These are phyloP conservation scores for Ceratopteris richardii DNA, from an alignment of 75 land plant genomes.

Conservation along the genomic window DNA sequence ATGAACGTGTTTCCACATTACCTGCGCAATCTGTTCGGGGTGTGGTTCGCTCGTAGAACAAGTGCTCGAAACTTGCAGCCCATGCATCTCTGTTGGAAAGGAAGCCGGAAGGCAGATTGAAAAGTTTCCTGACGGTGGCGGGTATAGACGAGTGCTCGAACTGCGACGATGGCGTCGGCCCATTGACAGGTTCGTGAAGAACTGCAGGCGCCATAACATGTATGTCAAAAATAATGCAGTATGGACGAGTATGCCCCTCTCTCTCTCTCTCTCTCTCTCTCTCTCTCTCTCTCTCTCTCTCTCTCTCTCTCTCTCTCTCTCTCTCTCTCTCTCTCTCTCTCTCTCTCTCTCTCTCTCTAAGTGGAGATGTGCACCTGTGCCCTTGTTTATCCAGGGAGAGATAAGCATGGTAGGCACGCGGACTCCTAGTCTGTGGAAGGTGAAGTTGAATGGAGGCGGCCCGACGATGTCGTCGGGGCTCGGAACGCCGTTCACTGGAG, in stretches of 20 bases:
- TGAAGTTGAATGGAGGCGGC: conserved; percentile 55
- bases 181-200: conserved; percentile 49
- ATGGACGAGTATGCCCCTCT: background rate
- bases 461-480: conserved; percentile 78
- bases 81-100: conserved; percentile 82
- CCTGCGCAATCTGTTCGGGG: conserved; percentile 86
- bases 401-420: conserved; percentile 72
- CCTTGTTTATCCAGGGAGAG: conserved; percentile 85
- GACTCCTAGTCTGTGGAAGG: conserved; percentile 77
- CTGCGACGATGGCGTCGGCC: conserved; percentile 61
- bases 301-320: too few species aligned
- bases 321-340: too few species aligned
- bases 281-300: background rate
- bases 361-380: too few species aligned
- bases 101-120: conserved; percentile 48
- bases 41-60: conserved; percentile 37
- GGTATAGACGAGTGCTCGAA: conserved; percentile 92
- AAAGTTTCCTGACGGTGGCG: conserved; percentile 81
- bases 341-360: too few species aligned
- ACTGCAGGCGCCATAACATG: conserved; percentile 31
- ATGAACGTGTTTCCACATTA: background rate
- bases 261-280: too few species aligned
- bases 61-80: conserved; percentile 82
- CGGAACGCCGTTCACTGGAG: conserved; percentile 59
- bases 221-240: background rate